Percentiles rank a stretch among this genome's conserved stretches.
phyloP scores from a whole-genome alignment of 176 grass and related monocot genomes.

The Leersia perrieri region DNA sequence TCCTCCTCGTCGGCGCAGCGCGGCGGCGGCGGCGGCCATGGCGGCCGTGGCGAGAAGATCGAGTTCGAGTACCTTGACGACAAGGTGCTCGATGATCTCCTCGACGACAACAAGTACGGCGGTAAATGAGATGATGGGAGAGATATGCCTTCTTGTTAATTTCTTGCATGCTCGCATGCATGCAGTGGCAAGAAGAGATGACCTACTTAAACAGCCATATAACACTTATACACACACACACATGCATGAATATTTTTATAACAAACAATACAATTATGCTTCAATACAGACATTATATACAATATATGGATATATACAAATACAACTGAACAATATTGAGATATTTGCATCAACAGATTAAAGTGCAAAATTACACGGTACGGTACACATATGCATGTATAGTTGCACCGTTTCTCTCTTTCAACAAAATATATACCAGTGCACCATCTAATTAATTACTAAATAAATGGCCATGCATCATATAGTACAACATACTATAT shows the following conservation, averaged over 20 bases:
- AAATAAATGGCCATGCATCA: not conserved
- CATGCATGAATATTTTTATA: not conserved
- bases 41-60: constrained; percentile 29
- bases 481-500: too few relatives aligned
- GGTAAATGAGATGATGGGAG: constrained; percentile 21
- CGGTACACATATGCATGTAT: not conserved
- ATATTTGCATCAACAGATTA: not conserved
- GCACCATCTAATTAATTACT: not conserved
- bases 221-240: not conserved
- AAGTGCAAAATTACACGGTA: not conserved
- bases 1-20: not conserved
- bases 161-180: constrained; percentile 1
- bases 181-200: constrained; percentile 2
- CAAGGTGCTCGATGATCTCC: constrained; percentile 57
- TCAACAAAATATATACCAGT: too few relatives aligned
- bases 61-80: constrained; percentile 61
- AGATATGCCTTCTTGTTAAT: too few relatives aligned
- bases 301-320: not conserved
- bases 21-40: constrained; percentile 16
- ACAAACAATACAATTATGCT: not conserved
- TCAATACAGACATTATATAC: not conserved
- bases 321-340: not conserved
- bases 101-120: constrained; percentile 32
- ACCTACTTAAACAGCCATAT: not conserved
- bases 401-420: too few relatives aligned